These are phyloP conservation scores for Asterella californica DNA, from an alignment of 225 moss, liverwort and hornwort genomes.

Conservation along the genomic window DNA sequence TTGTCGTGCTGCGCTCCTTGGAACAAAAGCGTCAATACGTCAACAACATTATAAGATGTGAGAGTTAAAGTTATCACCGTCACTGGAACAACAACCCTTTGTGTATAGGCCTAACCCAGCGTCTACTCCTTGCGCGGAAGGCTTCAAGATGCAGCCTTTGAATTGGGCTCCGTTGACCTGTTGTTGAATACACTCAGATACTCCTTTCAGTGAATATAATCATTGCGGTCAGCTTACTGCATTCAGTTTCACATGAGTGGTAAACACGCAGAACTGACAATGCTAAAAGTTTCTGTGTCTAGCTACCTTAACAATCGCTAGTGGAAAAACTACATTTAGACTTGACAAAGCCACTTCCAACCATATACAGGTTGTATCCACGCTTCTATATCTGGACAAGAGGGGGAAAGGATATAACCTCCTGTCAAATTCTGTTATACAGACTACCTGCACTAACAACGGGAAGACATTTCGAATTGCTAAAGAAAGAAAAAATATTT, in stretches of 20 bases:
- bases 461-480: background rate
- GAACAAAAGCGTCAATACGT: background rate
- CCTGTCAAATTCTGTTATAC: background rate
- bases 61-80: conserved; percentile 29
- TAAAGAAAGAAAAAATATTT: background rate
- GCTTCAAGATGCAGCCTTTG: conserved; percentile 56
- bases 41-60: background rate
- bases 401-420: background rate
- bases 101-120: conserved; percentile 69
- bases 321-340: background rate
- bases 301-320: background rate
- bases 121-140: conserved; percentile 36
- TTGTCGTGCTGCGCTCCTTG: background rate
- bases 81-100: conserved; percentile 37
- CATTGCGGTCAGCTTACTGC: background rate
- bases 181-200: background rate
- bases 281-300: background rate
- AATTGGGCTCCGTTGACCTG: conserved; percentile 68
- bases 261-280: background rate
- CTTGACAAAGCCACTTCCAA: background rate
- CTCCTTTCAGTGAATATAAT: no score
- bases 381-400: background rate
- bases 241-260: background rate
- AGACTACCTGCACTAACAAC: no score
- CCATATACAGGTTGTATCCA: background rate